A percentile compares a stretch with the other conserved stretches of the same genome.
These are phyloP conservation scores for Diaporthe citriasiana DNA, from an alignment of 2,329 filamentous ascomycete species.

Conservation along the genomic window DNA sequence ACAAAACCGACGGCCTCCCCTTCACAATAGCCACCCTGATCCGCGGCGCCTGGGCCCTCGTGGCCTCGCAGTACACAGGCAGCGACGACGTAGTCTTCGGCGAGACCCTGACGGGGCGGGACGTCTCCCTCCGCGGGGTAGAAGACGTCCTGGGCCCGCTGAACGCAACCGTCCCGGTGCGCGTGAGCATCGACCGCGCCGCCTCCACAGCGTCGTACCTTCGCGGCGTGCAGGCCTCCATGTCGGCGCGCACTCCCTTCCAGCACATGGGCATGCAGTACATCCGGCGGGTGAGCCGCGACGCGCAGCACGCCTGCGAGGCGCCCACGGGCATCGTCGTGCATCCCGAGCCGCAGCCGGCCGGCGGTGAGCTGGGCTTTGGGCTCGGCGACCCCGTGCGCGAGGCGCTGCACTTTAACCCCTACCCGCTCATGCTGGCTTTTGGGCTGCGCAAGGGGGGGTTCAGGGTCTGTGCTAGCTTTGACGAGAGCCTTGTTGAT, in stretches of 20 bases:
- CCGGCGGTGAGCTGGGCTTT: slow-evolving; percentile 43
- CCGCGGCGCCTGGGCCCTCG: slow-evolving; percentile 70
- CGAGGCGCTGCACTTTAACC: slow-evolving; percentile 57
- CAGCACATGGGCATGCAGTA: slow-evolving; percentile 65
- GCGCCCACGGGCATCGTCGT: slow-evolving; percentile 53
- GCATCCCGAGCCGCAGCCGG: slow-evolving; percentile 48
- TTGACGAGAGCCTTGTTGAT: slow-evolving; percentile 55
- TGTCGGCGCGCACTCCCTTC: slow-evolving; percentile 57
- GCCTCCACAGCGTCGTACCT: slow-evolving; percentile 43
- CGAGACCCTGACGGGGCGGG: slow-evolving; percentile 71
- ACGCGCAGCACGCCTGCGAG: slow-evolving; percentile 52
- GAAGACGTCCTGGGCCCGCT: slow-evolving; percentile 71
- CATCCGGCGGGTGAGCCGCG: slow-evolving; percentile 57
- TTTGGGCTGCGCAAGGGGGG: slow-evolving; percentile 59
- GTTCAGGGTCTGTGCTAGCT: slow-evolving; percentile 59
- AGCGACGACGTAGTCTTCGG: slow-evolving; percentile 70
- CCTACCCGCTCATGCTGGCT: slow-evolving; percentile 64
- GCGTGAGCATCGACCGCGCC: slow-evolving; percentile 53
- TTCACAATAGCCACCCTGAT: slow-evolving; percentile 41
- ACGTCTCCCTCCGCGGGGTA: slow-evolving; percentile 61
- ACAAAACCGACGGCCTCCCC: slow-evolving; percentile 41
- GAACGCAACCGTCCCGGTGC: slow-evolving; percentile 58
- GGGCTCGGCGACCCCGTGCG: slow-evolving; percentile 39
- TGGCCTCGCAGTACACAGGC: slow-evolving; percentile 66
- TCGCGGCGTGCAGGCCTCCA: slow-evolving; percentile 46